These are phyloP conservation scores for Aspergillus novoparasiticus DNA, from an alignment of 2,329 filamentous ascomycete species.

Conservation along the genomic window DNA sequence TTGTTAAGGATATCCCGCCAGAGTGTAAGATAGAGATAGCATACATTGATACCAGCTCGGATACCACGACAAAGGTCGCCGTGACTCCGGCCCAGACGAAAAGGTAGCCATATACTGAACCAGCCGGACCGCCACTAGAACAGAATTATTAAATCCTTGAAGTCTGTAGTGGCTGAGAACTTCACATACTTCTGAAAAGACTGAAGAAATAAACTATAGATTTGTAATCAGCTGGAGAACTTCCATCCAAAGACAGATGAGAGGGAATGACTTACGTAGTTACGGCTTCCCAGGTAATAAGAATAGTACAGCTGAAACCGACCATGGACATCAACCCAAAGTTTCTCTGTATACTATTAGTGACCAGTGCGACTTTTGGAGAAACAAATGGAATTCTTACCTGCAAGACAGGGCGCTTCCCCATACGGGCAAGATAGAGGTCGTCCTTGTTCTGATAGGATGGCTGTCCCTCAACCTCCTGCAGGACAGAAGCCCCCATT, in stretches of 20 bases:
- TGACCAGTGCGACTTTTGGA: too few relatives aligned
- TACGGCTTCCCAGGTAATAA: constrained; percentile 42
- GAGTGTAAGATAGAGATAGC: neutral
- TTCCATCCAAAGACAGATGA: accelerated
- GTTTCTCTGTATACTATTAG: constrained; percentile 32
- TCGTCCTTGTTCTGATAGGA: constrained; percentile 37
- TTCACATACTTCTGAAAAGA: constrained; percentile 24
- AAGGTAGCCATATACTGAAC: constrained; percentile 36
- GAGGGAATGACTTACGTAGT: neutral
- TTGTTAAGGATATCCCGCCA: neutral
- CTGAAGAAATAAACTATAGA: constrained; percentile 14
- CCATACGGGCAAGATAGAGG: constrained; percentile 52
- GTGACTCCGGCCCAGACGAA: constrained; percentile 37
- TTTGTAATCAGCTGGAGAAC: neutral
- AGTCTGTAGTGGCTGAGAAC: neutral
- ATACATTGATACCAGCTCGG: constrained; percentile 39
- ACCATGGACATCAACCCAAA: constrained; percentile 45
- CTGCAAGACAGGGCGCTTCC: constrained; percentile 54
- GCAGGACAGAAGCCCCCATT: constrained; percentile 8
- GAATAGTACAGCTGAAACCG: constrained; percentile 44
- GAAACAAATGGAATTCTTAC: constrained; percentile 17
- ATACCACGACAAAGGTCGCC: constrained; percentile 29
- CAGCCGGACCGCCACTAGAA: constrained; percentile 35
- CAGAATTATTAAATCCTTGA: neutral
- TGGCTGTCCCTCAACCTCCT: constrained; percentile 15